phyloP scores from a whole-genome alignment of 2,329 filamentous ascomycete species.

The Epichloe sibirici region DNA sequence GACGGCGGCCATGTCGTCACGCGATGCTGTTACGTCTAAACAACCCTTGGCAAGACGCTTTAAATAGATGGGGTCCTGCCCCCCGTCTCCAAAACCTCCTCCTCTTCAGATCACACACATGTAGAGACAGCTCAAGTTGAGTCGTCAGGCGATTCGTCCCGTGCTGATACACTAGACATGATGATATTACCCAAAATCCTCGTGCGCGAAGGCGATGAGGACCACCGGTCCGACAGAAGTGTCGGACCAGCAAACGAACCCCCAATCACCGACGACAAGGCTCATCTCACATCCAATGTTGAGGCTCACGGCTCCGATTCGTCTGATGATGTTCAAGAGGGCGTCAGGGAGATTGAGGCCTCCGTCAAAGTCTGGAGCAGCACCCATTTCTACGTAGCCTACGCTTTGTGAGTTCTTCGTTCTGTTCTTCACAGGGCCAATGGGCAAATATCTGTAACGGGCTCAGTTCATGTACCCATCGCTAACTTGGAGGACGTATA shows the following conservation, averaged over 20 bases:
- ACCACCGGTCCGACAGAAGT: neutral
- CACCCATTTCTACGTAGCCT: neutral
- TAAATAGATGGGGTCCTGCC: neutral
- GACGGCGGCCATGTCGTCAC: neutral
- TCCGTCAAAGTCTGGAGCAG: neutral
- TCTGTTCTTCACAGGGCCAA: neutral
- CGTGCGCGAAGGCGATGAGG: neutral
- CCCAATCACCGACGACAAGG: neutral
- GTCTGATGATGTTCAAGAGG: neutral
- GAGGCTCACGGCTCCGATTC: neutral
- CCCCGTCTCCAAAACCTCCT: neutral
- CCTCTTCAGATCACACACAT: neutral
- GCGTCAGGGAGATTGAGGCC: conserved; percentile 1
- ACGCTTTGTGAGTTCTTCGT: neutral
- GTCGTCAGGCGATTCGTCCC: neutral
- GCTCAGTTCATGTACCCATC: neutral
- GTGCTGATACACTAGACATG: neutral
- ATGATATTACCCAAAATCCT: conserved; percentile 3
- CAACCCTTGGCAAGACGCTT: neutral
- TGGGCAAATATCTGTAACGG: neutral
- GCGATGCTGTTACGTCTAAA: neutral
- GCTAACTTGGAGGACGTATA: conserved; percentile 19
- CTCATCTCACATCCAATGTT: neutral
- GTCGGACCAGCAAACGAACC: neutral
- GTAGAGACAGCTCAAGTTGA: neutral